phyloP scores from a whole-genome alignment of 352 stramenopile genomes.

The Phytophthora agathidicida region DNA sequence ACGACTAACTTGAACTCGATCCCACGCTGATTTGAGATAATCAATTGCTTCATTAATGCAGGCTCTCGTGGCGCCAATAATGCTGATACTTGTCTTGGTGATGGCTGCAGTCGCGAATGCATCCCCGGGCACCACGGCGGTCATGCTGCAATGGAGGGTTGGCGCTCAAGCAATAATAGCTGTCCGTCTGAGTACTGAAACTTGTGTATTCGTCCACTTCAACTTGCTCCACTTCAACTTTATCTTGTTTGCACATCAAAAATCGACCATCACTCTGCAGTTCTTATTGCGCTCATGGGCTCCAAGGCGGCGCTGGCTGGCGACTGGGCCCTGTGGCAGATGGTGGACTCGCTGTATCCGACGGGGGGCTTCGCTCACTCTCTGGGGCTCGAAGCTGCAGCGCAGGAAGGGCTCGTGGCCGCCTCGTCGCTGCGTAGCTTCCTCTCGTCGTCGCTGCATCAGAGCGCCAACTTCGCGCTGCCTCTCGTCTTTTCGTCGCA shows the following conservation, averaged over 20 bases:
- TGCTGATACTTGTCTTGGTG: too few relatives aligned
- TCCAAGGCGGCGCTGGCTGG: background rate
- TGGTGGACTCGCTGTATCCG: slow-evolving; percentile 84
- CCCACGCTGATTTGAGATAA: too few relatives aligned
- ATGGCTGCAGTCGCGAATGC: too few relatives aligned
- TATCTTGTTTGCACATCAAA: slow-evolving; percentile 4
- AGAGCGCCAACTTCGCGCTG: slow-evolving; percentile 77
- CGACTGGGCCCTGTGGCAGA: slow-evolving; percentile 79
- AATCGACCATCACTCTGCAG: slow-evolving; percentile 16
- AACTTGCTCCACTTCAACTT: background rate
- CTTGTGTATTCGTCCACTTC: slow-evolving; percentile 12
- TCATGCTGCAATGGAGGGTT: too few relatives aligned
- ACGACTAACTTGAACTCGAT: slow-evolving; percentile 14
- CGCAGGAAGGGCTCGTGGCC: slow-evolving; percentile 69
- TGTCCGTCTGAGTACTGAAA: too few relatives aligned
- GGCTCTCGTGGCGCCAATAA: too few relatives aligned
- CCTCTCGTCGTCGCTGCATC: slow-evolving; percentile 64
- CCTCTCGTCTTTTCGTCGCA: slow-evolving; percentile 70
- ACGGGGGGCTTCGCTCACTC: slow-evolving; percentile 87
- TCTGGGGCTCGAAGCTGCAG: slow-evolving; percentile 73
- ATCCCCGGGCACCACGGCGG: too few relatives aligned
- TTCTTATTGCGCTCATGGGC: background rate
- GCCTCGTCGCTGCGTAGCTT: slow-evolving; percentile 59
- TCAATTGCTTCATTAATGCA: too few relatives aligned
- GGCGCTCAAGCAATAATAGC: too few relatives aligned